Evolutionary conservation across 345 rosid species (phyloP), one percentile per base, ranked within the genome.

Genomic region (Salix caprea): DNA sequence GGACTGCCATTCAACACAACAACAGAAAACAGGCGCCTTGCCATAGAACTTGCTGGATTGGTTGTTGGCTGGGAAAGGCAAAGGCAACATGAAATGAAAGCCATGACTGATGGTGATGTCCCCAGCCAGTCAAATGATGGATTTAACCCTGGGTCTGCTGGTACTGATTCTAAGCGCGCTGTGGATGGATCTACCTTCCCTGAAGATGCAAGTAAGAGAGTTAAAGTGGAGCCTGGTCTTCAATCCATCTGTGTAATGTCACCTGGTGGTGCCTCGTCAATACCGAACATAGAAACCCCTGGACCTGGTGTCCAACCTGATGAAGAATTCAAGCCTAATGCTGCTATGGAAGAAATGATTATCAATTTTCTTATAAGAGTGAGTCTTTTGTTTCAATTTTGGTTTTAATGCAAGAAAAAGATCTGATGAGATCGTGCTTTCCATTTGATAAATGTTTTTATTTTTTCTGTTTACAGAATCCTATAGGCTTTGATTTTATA

Each of bases 321-420:
- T 80, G 99, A 96, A 82, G 99, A 96, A 82, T 96, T 93, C 80
- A 96, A 96, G 84, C 98, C 98, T 60, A 96, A 96, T 90, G 99
- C 98, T 73, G 99, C 99, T 68, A 96, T 96, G 99, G 99, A 96
- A 86, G 99, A 96, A 86, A 96, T 96, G 98, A 92, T 96, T 71
- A 96, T 96, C 83, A 96, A 94, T 84, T 96, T 96, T 85, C 97
- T 96, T 37, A 93, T 96, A 82, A 80, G 99, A 77, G 99, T 96
- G 84, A 92, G 98, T 74, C 73, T 84, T 80, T 73, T 82, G 65
- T 76, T 68, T 42, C 65, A 56, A 54, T 2, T 70, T 34, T 50
- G 39, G 39, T 72, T 77, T 15, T 71, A 42, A 71, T 62, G 8
- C 14, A 71, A 56, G 32, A 74, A 69, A 23, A 50, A 58, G 70